Conservation (phyloP, 768 basidiomycete species). For the Saitozyma sp. region DNA sequence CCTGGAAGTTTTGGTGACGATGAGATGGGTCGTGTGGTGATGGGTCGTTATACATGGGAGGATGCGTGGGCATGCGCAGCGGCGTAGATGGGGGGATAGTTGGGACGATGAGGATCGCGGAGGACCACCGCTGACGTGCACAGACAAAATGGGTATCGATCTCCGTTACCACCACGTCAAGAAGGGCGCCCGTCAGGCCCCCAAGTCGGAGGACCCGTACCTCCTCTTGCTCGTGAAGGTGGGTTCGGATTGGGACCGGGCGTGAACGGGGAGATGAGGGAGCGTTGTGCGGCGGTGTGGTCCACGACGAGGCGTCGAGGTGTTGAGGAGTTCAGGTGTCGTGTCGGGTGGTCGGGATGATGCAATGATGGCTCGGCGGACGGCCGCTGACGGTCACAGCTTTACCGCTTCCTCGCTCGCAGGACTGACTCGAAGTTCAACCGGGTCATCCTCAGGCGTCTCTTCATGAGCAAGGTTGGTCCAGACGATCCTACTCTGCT, state of each 20-base stretch:
- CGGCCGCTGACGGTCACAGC: slow-evolving; percentile 56
- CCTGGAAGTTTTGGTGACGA: too few relatives aligned
- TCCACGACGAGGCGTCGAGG: neutral
- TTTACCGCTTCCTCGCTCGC: slow-evolving; percentile 98
- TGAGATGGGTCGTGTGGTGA: too few relatives aligned
- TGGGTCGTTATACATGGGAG: too few relatives aligned
- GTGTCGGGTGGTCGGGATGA: neutral
- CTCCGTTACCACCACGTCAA: slow-evolving; percentile 96
- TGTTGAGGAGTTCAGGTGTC: neutral
- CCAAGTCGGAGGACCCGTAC: slow-evolving; percentile 99
- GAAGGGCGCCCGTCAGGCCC: slow-evolving; percentile 90
- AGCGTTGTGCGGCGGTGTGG: slow-evolving; percentile 1
- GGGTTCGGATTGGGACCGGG: slow-evolving; percentile 30
- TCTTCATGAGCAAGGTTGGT: slow-evolving; percentile 82
- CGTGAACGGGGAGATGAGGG: neutral
- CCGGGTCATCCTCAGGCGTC: slow-evolving; percentile 85
- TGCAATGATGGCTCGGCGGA: neutral
- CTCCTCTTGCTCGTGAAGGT: slow-evolving; percentile 98
- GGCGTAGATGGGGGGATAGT: neutral
- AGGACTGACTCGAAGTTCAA: slow-evolving; percentile 95
- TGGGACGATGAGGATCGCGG: neutral
- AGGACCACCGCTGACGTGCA: slow-evolving; percentile 1
- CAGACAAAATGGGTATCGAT: slow-evolving; percentile 76
- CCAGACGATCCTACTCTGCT: neutral
- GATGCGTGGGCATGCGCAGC: too few relatives aligned